Base-by-base conservation (phyloP, 441 rosid genomes). In the Monsonia emarginata region DNA sequence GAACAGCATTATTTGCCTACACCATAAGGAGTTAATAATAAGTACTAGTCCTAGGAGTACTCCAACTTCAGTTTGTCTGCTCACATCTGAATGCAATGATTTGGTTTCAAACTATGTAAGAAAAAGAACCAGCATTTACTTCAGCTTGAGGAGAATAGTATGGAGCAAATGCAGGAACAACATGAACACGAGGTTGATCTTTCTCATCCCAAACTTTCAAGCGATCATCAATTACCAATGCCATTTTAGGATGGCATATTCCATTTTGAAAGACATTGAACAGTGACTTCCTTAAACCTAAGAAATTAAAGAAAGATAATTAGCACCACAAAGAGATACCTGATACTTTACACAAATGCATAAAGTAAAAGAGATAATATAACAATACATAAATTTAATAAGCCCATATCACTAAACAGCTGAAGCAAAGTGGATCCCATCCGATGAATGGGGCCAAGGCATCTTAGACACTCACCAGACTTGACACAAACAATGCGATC, bases 211-310 rank as follows among this genome's bases (percentile, higher is more conserved):
- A 94, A 65, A 94, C 99, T 83, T 89, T 94, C 63, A 80, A 76
- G 57, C 99, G 95, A 71, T 94, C 99, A 85, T 94, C 99, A 76
- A 94, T 88, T 70, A 94, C 94, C 96, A 94, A 87, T 63, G 99
- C 99, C 99, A 94, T 88, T 82, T 88, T 91, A 42, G 96, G 99
- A 78, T 94, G 94, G 82, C 96, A 91, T 25, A 78, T 74, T 44
- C 97, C 94, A 76, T 86, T 89, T 73, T 76, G 89, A 75, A 95
- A 95, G 64, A 95, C 97, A 76, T 80, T 85, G 69, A 85, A 78
- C 76, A 95, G 78, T 30, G 99, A 91, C 74, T 95, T 95, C 79
- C 74, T 86, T 22, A 88, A 87, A 27, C 90, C 99, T 95, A 85
- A 31, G n/a, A 74, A 27, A 69, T 50, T 70, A 36, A 68, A 50